A percentile compares a stretch with the other conserved stretches of the same genome.
These are phyloP conservation scores for Ceratobasidium sp. DNA, from an alignment of 1,284 basidiomycete species.

Conservation along the genomic window DNA sequence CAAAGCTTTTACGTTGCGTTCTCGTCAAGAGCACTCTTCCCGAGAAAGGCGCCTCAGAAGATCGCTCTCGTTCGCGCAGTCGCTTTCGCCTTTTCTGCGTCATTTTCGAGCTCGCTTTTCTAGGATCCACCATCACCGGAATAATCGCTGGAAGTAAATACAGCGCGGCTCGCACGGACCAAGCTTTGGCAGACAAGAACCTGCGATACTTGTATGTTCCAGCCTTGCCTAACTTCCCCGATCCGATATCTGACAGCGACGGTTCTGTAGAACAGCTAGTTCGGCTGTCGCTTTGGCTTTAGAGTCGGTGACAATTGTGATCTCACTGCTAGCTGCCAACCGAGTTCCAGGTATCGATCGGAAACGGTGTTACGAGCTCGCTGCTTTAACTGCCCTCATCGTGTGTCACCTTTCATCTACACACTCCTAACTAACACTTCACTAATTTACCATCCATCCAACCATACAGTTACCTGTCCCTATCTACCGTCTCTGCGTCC, in stretches of 20 bases:
- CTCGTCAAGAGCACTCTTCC: constrained; percentile 3
- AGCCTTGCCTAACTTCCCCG: too few species aligned
- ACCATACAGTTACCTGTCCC: constrained; percentile 2
- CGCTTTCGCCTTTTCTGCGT: neutral
- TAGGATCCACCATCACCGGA: neutral
- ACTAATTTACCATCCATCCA: neutral
- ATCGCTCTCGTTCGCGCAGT: neutral
- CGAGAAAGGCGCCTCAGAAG: constrained; percentile 3
- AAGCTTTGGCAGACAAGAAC: neutral
- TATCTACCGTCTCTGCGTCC: constrained; percentile 36
- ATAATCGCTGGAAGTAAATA: constrained; percentile 1
- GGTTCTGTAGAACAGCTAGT: neutral
- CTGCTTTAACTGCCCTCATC: constrained; percentile 3
- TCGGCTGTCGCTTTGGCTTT: neutral
- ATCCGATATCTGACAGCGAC: too few species aligned
- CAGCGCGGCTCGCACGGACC: neutral
- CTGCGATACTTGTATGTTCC: neutral
- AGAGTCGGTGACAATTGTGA: neutral
- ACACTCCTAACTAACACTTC: neutral
- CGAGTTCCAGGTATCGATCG: constrained; percentile 19
- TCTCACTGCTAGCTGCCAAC: neutral
- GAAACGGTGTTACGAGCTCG: constrained; percentile 29
- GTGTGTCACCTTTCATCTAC: too few species aligned
- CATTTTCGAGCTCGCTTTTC: constrained; percentile 21
- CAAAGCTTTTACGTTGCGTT: constrained; percentile 1